Evolutionary conservation across 306 rosid species (phyloP).

Genomic region (Lathyrus oleraceus): DNA sequence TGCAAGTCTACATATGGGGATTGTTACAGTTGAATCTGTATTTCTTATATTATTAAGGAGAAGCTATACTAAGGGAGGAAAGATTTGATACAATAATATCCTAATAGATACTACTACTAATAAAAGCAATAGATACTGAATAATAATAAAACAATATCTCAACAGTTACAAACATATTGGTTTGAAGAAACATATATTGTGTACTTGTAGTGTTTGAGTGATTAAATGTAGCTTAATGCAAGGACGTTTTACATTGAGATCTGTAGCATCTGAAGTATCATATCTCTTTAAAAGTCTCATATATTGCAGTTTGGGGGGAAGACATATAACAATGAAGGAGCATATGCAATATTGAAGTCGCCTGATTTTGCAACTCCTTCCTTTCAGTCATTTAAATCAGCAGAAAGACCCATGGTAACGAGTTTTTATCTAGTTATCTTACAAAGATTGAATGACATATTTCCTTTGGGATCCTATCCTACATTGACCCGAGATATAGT

Average conservation of each 20-base stretch:
- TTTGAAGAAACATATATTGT: conserved; percentile 23
- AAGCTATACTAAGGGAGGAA: too few relatives aligned
- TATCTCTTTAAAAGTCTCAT: conserved; percentile 34
- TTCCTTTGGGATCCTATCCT: neutral
- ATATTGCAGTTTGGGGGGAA: conserved; percentile 63
- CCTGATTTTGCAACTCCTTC: conserved; percentile 73
- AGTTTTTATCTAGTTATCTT: conserved; percentile 16
- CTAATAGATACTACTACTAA: too few relatives aligned
- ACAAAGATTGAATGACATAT: neutral
- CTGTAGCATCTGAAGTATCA: conserved; percentile 30
- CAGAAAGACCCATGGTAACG: conserved; percentile 67
- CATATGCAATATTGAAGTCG: conserved; percentile 70
- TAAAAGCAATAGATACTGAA: too few relatives aligned
- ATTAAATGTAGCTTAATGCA: conserved; percentile 1
- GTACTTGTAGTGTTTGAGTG: conserved; percentile 12
- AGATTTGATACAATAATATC: too few relatives aligned
- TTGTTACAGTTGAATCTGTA: neutral
- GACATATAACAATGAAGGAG: conserved; percentile 73
- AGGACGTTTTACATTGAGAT: conserved; percentile 19
- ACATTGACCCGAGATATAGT: neutral
- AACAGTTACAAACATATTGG: neutral
- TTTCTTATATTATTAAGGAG: too few relatives aligned
- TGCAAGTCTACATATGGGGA: conserved; percentile 16
- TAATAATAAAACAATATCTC: too few relatives aligned
- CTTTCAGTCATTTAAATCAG: conserved; percentile 72